Base-by-base conservation (phyloP, 306 rosid genomes). In the Gillenia trifoliata region DNA sequence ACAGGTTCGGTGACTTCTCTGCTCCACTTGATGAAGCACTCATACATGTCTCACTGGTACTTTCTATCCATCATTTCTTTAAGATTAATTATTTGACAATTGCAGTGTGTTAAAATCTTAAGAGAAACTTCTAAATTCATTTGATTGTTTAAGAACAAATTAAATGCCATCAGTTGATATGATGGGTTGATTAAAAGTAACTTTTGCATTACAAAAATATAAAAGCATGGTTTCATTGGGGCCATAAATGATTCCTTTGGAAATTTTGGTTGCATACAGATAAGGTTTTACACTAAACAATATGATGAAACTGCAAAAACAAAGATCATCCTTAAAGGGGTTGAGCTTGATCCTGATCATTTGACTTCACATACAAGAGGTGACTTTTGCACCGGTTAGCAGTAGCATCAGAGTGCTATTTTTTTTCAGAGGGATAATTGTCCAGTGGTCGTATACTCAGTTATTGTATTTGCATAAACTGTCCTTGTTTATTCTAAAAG, bases 11-110 rank as follows among this genome's bases (percentile, higher is more conserved):
- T 61, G 78, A 94, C 88, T 94, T 94, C 85, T 88, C 97, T 47
- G 95, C 97, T 66, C 95, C 99, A 82, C 99, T 92, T 17, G 99
- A 94, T 79, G 99, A 94, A 84, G 95, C 97, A 59, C 83, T 92
- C 45, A 72, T 94, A 79, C 97, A 94, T 45, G 97, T 92, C 65
- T 82, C 99, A 29, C 85, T 94, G 89, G 99, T 94, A 90, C 80
- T 86, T 79, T 83, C 45, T 43, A 2, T 64, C 19, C 20, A 28
- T 56, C 50, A 40, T 70, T 63, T 71, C 71, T 17, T 12, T 26
- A 11, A 40, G 4, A 11, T 40, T 26, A 13, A 8, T 54, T 55
- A 0, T 23, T 3, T 70, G 22, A 52, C 29, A 47, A 9, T 13
- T 11, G 43, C 15, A 15, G n/a, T 36, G 6, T 25, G 76, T 59